These are phyloP conservation scores for Elongisporangium senticosum DNA, from an alignment of 352 stramenopile genomes.

Conservation along the genomic window DNA sequence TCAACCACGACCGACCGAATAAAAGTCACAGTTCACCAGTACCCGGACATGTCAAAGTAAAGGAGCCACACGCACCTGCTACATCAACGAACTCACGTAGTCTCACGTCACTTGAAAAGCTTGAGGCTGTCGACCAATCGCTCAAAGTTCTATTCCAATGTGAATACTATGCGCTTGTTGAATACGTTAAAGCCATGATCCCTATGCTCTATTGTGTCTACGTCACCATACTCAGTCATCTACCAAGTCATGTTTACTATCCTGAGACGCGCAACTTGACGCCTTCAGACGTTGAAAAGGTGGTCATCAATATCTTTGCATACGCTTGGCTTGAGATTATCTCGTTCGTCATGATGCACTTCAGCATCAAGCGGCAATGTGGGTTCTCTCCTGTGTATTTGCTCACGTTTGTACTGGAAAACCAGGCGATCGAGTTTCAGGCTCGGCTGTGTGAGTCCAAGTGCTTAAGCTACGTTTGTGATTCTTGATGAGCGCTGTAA, in stretches of 20 bases:
- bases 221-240: slow-evolving; percentile 9
- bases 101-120: too few species aligned
- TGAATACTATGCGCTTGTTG: slow-evolving; percentile 16
- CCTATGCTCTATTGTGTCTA: slow-evolving; percentile 18
- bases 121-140: neutral
- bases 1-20: too few species aligned
- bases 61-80: too few species aligned
- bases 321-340: slow-evolving; percentile 11
- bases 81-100: too few species aligned
- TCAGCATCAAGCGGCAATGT: slow-evolving; percentile 9
- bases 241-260: slow-evolving; percentile 14
- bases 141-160: slow-evolving; percentile 19
- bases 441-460: slow-evolving; percentile 7
- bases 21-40: too few species aligned
- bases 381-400: slow-evolving; percentile 16
- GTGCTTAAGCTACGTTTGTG: too few species aligned
- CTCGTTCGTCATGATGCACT: slow-evolving; percentile 14
- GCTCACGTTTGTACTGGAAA: slow-evolving; percentile 22
- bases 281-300: neutral
- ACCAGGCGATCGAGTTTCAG: slow-evolving; percentile 13
- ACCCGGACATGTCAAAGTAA: too few species aligned
- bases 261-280: slow-evolving; percentile 12
- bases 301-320: slow-evolving; percentile 7
- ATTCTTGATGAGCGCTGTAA: too few species aligned
- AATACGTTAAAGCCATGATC: slow-evolving; percentile 21